Base-by-base conservation (phyloP, 2,329 filamentous ascomycete genomes). In the Hypoxylon sp. region DNA sequence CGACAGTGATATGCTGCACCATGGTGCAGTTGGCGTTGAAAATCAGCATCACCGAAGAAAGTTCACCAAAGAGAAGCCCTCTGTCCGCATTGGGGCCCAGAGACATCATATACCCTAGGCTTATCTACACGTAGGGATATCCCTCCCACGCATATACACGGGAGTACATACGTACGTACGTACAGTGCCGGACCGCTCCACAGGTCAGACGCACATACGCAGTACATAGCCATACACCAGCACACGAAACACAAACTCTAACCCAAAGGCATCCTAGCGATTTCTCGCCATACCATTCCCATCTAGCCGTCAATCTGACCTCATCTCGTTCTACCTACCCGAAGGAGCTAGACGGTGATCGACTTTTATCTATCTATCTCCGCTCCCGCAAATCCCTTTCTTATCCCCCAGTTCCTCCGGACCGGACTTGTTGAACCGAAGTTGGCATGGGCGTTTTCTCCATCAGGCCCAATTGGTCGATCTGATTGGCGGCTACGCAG, bases 261-360 rank as follows among this genome's bases (percentile, higher is more conserved):
- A 42, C 31, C 25, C 38, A 42, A 44, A 34, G 25, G 25, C 23
- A 32, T 29, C n/a, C n/a, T n/a, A n/a, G n/a, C n/a, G n/a, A n/a
- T n/a, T n/a, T n/a, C n/a, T n/a, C n/a, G n/a, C n/a, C n/a, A n/a
- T n/a, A n/a, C n/a, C 32, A 30, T 11, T 43, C 34, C 19, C 42
- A 51, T 49, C 35, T 30, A 44, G n/a, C 43, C 42, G 36, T 52
- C 47, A 36, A 49, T 42, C 51, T 55, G 51, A 55, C 51, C 47
- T 55, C 51, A 55, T 46, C 16, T 13, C n/a, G 8, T 20, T 17
- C 16, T 15, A 54, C 45, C 38, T 58, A 46, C 55, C 51, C 51
- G 40, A 58, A 49, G 35, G 4, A 52, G 55, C 48, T 58, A 58
- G 55, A 49, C 29, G 4, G 20, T 4, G n/a, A n/a, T n/a, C n/a